Evolutionary conservation across 179 eudicot species (phyloP), one percentile per base, ranked within the genome.

Genomic region (Carnegiea gigantea): DNA sequence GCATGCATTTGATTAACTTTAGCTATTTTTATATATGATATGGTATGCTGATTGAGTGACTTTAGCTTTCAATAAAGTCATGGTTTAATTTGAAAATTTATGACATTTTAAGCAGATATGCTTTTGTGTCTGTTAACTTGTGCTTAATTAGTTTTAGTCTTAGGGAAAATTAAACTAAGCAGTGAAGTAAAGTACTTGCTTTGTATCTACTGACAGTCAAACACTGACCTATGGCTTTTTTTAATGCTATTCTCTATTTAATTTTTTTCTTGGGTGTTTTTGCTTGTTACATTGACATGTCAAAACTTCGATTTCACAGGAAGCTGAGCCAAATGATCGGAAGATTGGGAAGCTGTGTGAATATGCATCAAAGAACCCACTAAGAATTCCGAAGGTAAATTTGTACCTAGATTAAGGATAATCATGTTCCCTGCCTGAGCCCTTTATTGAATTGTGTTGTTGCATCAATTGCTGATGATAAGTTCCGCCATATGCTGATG

Each of bases 291-390:
- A n/a, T 73, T 73, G 38, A 73, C 17, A 64, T 49, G 4, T 80
- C 30, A 77, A 73, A 71, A 74, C 38, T 64, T 77, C 77, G 20
- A 40, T 60, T 75, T 77, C 65, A 24, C 84, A 94, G 98, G 93
- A 94, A 85, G 88, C 86, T 81, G 92, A 88, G 86, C 95, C 93
- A 81, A 92, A 94, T 92, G 98, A 93, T 59, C 86, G 97, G 73
- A 94, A 91, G 87, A 93, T 90, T 84, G 95, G 89, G 75, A 94
- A 93, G 89, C 93, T 94, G 48, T 93, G 98, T 82, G 98, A 94
- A 73, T 94, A 94, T 81, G 95, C 95, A 65, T 85, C 89, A 48
- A 94, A 87, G 88, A 94, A 94, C 76, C 92, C 98, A 59, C 78
- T 94, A 81, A 89, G 98, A 75, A 89, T 93, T 87, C 98, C 98